These are phyloP conservation scores for Cenchrus americanus DNA, from an alignment of 176 grass and related monocot genomes.

Conservation along the genomic window DNA sequence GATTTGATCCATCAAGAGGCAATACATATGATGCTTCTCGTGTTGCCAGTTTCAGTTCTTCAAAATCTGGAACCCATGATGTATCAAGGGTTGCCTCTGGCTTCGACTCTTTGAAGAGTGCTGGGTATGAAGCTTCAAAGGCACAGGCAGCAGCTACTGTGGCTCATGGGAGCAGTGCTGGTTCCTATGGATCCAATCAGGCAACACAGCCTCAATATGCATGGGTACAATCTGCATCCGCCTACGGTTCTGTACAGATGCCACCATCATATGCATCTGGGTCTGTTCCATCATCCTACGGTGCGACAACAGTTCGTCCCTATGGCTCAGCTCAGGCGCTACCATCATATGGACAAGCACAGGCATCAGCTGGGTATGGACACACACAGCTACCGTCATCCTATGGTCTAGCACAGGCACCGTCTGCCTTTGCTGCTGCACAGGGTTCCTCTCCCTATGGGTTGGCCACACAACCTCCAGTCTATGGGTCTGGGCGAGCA, in stretches of 20 bases:
- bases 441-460: slow-evolving; percentile 59
- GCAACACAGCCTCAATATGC: slow-evolving; percentile 43
- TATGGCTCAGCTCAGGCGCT: slow-evolving; percentile 56
- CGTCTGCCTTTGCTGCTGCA: slow-evolving; percentile 45
- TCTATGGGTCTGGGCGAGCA: slow-evolving; percentile 63
- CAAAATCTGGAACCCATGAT: slow-evolving; percentile 51
- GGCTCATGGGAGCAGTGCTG: slow-evolving; percentile 42
- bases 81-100: slow-evolving; percentile 45
- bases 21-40: slow-evolving; percentile 55
- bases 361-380: slow-evolving; percentile 53
- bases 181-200: slow-evolving; percentile 55
- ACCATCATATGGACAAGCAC: slow-evolving; percentile 64
- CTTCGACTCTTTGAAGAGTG: slow-evolving; percentile 53
- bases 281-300: slow-evolving; percentile 36
- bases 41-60: slow-evolving; percentile 46
- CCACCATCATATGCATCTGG: slow-evolving; percentile 45
- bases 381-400: slow-evolving; percentile 57
- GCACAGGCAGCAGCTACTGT: slow-evolving; percentile 40
- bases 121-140: slow-evolving; percentile 54
- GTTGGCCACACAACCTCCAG: slow-evolving; percentile 34
- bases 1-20: slow-evolving; percentile 57
- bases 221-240: slow-evolving; percentile 57
- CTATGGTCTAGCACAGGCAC: slow-evolving; percentile 57
- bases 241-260: slow-evolving; percentile 55
- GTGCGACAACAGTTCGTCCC: slow-evolving; percentile 25